Evolutionary conservation across 768 basidiomycete genomes (phyloP).

Genomic region (Nevesoporus exiguus): DNA sequence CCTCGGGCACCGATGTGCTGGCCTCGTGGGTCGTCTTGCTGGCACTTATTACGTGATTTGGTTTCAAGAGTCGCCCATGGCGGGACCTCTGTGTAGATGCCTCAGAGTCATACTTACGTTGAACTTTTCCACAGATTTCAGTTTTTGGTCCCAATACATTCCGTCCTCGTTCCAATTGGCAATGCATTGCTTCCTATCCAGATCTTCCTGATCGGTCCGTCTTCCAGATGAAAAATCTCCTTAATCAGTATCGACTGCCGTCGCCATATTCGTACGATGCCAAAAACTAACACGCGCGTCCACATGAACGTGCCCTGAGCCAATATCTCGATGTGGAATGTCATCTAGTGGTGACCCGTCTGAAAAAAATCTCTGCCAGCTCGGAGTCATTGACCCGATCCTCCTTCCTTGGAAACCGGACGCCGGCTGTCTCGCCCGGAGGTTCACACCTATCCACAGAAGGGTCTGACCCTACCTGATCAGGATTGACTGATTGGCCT

Average conservation of each 20-base stretch:
- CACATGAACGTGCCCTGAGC: conserved; percentile 2
- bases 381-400: background rate
- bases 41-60: conserved; percentile 14
- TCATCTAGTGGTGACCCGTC: background rate
- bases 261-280: background rate
- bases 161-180: conserved; percentile 1
- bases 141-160: background rate
- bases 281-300: background rate
- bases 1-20: background rate
- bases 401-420: background rate
- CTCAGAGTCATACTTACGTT: conserved; percentile 4
- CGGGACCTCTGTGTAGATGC: background rate
- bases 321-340: background rate
- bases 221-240: conserved; percentile 14
- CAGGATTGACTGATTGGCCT: background rate
- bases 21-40: conserved; percentile 3
- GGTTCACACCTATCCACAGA: background rate
- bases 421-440: background rate
- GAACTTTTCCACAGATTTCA: background rate
- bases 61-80: background rate
- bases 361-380: background rate
- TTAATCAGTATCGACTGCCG: conserved; percentile 6
- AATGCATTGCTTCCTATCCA: background rate
- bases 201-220: conserved; percentile 15
- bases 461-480: background rate